Conservation (phyloP, 257 asterid species). For the Petunia secreta region DNA sequence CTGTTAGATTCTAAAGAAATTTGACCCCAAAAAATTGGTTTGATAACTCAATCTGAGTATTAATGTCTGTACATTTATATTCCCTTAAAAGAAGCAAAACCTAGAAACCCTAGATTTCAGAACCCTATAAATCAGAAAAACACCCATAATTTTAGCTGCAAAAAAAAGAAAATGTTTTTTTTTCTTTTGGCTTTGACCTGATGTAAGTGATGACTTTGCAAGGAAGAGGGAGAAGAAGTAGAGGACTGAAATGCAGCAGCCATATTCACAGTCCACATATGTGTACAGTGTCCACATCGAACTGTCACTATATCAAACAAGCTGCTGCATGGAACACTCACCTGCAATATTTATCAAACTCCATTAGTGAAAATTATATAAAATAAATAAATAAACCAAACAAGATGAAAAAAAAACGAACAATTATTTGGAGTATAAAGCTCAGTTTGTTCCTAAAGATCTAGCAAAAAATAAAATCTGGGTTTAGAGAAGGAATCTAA, state of each 20-base stretch:
- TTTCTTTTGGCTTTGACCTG: not conserved
- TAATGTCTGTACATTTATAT: conserved; percentile 20
- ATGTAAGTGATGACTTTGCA: conserved; percentile 43
- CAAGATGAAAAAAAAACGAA: not conserved
- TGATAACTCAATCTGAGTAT: conserved; percentile 24
- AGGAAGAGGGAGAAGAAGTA: conserved; percentile 29
- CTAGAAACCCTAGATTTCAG: conserved; percentile 67
- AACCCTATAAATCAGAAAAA: conserved; percentile 34
- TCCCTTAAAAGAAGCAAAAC: conserved; percentile 59
- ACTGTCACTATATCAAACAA: conserved; percentile 82
- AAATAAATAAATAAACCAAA: not conserved
- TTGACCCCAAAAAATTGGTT: not conserved
- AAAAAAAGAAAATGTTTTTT: not conserved
- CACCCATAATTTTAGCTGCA: conserved; percentile 67
- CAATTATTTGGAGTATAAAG: not conserved
- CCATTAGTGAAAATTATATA: not conserved
- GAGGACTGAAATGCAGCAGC: conserved; percentile 78
- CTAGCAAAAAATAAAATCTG: not conserved
- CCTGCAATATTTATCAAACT: conserved; percentile 48
- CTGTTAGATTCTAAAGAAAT: conserved; percentile 38
- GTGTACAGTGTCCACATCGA: conserved; percentile 89
- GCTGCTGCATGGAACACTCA: conserved; percentile 91
- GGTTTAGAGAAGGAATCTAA: not conserved
- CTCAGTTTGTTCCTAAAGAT: not conserved
- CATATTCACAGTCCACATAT: conserved; percentile 87